Evolutionary conservation across 2,329 filamentous ascomycete species (phyloP).

Genomic region (Fusarium anguioides): DNA sequence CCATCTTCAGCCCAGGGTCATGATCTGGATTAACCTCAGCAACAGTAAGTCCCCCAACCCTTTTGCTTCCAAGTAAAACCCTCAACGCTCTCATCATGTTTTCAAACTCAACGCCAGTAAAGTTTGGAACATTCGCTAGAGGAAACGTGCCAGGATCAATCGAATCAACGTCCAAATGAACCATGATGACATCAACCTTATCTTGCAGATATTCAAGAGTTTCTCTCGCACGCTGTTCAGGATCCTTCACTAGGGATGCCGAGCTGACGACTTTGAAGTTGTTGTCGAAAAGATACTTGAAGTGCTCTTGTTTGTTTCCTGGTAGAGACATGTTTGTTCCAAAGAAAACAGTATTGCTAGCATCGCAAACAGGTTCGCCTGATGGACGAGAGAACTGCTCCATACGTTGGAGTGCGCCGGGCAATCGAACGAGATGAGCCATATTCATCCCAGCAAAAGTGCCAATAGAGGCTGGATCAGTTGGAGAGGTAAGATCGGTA

Average conservation of each 20-base stretch:
- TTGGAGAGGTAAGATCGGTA: constrained; percentile 35
- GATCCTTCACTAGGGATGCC: constrained; percentile 10
- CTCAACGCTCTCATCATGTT: constrained; percentile 35
- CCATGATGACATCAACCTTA: constrained; percentile 34
- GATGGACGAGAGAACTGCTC: constrained; percentile 31
- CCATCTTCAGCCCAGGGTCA: constrained; percentile 30
- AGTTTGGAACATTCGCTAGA: constrained; percentile 35
- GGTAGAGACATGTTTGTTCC: constrained; percentile 36
- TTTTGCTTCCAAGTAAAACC: constrained; percentile 7
- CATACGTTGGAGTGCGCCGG: constrained; percentile 27
- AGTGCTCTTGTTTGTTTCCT: constrained; percentile 37
- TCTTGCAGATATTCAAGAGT: constrained; percentile 25
- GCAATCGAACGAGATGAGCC: constrained; percentile 24
- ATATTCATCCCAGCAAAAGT: constrained; percentile 41
- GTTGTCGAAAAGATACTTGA: constrained; percentile 37
- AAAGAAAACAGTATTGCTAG: constrained; percentile 34
- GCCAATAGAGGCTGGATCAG: constrained; percentile 26
- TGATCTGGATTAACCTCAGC: constrained; percentile 41
- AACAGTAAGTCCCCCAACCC: constrained; percentile 26
- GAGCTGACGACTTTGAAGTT: constrained; percentile 38
- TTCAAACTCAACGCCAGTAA: constrained; percentile 35
- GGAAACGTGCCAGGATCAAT: constrained; percentile 37
- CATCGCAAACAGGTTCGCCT: constrained; percentile 30
- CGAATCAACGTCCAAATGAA: constrained; percentile 38
- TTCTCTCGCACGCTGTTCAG: constrained; percentile 24